Conservation (phyloP, 306 rosid species). For the Vicia villosa region DNA sequence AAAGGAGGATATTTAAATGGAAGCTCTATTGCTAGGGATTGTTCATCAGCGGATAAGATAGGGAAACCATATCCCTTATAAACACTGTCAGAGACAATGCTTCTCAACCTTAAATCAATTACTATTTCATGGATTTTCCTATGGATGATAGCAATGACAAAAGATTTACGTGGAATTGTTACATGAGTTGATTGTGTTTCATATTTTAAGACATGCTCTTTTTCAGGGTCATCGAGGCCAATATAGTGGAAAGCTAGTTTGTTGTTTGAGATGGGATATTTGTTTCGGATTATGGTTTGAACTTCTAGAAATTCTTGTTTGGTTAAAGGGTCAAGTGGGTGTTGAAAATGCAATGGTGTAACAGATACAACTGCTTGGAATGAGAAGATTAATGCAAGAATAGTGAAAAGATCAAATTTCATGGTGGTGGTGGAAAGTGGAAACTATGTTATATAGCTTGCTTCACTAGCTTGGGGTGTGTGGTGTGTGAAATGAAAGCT, state of each 20-base stretch:
- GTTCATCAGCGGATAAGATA: slow-evolving; percentile 21
- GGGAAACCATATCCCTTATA: slow-evolving; percentile 41
- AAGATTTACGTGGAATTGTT: slow-evolving; percentile 35
- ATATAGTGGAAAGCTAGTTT: not conserved
- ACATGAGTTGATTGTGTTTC: not conserved
- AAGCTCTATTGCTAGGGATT: slow-evolving; percentile 19
- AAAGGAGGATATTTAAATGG: slow-evolving; percentile 38
- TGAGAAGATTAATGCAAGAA: not conserved
- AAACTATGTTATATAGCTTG: not conserved
- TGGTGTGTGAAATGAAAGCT: not conserved
- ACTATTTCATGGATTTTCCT: slow-evolving; percentile 34
- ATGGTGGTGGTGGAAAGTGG: not conserved
- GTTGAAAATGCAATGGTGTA: not conserved
- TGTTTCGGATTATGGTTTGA: slow-evolving; percentile 36
- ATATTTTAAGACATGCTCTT: not conserved
- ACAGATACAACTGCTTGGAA: not conserved
- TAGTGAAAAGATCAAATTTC: not conserved
- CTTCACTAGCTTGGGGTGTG: not conserved
- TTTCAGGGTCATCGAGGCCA: slow-evolving; percentile 23
- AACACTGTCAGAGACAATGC: slow-evolving; percentile 37
- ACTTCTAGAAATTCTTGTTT: slow-evolving; percentile 11
- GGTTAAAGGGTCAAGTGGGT: slow-evolving; percentile 49
- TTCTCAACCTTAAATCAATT: slow-evolving; percentile 18
- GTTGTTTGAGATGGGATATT: slow-evolving; percentile 24
- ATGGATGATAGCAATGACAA: slow-evolving; percentile 21